phyloP scores from a whole-genome alignment of 169 alveolate species.

The Cystoisospora suis region DNA sequence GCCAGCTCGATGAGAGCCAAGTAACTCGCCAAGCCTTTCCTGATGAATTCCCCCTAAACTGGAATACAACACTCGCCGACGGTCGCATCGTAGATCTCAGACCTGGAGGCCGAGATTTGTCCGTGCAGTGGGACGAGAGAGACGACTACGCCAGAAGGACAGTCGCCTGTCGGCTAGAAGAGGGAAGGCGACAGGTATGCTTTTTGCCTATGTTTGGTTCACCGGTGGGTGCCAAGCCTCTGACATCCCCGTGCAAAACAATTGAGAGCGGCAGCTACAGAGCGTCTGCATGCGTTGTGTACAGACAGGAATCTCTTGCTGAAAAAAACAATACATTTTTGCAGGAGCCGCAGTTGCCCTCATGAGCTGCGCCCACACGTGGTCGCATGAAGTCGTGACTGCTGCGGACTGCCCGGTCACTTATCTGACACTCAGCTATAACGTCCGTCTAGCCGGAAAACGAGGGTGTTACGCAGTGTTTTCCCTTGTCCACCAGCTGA shows the following conservation, averaged over 20 bases:
- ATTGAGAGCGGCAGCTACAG: background rate
- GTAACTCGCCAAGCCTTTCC: conserved; percentile 15
- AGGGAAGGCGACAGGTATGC: conserved; percentile 58
- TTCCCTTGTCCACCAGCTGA: too few species aligned
- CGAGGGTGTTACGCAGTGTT: too few species aligned
- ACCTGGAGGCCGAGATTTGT: conserved; percentile 58
- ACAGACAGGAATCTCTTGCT: background rate
- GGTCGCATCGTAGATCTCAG: conserved; percentile 68
- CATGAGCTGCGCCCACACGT: too few species aligned
- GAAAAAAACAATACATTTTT: too few species aligned
- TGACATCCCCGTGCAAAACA: background rate
- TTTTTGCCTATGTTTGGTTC: too few species aligned
- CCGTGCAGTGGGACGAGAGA: conserved; percentile 63
- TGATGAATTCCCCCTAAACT: conserved; percentile 37
- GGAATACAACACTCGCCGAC: conserved; percentile 63
- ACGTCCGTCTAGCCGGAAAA: too few species aligned
- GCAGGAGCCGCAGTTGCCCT: too few species aligned
- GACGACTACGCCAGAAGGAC: conserved; percentile 48
- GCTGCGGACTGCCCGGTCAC: too few species aligned
- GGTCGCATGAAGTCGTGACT: too few species aligned
- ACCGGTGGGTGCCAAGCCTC: too few species aligned
- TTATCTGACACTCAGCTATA: too few species aligned
- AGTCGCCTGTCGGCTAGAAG: conserved; percentile 50
- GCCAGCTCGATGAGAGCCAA: background rate
- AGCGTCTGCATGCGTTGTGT: background rate